Evolutionary conservation across 495 filamentous ascomycete species (phyloP), one percentile per base, ranked within the genome.

Genomic region (Aspergillus campestris): DNA sequence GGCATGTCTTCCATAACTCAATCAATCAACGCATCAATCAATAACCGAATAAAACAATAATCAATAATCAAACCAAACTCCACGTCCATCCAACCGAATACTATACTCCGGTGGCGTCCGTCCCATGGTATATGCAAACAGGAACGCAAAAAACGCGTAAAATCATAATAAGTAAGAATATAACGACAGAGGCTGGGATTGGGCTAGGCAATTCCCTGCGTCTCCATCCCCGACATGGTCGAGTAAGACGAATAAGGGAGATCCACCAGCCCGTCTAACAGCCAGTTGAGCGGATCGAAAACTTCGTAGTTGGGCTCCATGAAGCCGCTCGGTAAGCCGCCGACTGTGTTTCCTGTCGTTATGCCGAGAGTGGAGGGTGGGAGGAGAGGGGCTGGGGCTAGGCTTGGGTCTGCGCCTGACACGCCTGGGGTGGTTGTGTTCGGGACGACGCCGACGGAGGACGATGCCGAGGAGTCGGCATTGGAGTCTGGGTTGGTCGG

Each of bases 201-300:
- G 14, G 6, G n/a, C n/a, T n/a, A n/a, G 41, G 58, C 60, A 45
- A 69, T 64, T 13, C 66, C 60, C 44, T 65, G 60, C 5, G 62
- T 30, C 45, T 73, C 69, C 53, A 73, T 57, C 11, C 65, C 69
- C 8, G 61, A 57, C 47, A 72, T 55, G 1, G 60, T 59, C 6
- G 66, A 65, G 39, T 67, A 70, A 8, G 63, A 67, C 34, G 62
- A 63, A 44, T 85, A 87, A 42, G 87, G 87, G 56, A 92, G 81
- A 60, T 91, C 86, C 44, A 89, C 74, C 41, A 89, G 66, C 14
- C 85, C 84, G 56, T 95, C 89, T 38, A 95, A 71, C 70, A 90
- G 83, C 89, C 89, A 94, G 60, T 88, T 86, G 56, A 94, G 67
- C 1, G 89, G 86, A 67, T 95, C 89, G 58, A 89, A 94, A 35